Evolutionary conservation across 1,284 basidiomycete genomes (phyloP).

Genomic region (Gastroboletus turbinatus): DNA sequence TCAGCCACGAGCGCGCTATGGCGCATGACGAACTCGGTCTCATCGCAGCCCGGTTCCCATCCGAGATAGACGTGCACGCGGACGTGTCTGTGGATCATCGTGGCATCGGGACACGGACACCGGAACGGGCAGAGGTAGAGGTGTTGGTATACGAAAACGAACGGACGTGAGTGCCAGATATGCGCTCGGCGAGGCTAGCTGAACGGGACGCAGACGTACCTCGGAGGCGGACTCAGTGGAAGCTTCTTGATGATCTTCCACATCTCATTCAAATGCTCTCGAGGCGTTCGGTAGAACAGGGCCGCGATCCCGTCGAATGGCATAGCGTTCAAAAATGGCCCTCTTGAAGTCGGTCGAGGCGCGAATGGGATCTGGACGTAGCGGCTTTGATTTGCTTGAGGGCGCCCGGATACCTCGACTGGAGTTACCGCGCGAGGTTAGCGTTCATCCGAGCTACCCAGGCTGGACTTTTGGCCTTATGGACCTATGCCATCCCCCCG

Average conservation of each 20-base stretch:
- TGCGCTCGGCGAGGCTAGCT: too few species aligned
- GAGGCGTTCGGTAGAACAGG: slow-evolving; percentile 24
- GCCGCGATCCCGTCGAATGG: slow-evolving; percentile 17
- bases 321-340: slow-evolving; percentile 2
- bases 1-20: slow-evolving; percentile 29
- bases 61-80: slow-evolving; percentile 33
- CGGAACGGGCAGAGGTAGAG: neutral
- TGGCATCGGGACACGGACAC: too few species aligned
- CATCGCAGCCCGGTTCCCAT: slow-evolving; percentile 30
- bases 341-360: neutral
- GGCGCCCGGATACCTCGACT: neutral
- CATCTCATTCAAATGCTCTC: slow-evolving; percentile 32
- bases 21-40: slow-evolving; percentile 31
- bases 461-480: neutral
- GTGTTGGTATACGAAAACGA: neutral
- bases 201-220: slow-evolving; percentile 11
- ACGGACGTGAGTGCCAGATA: neutral
- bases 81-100: slow-evolving; percentile 24
- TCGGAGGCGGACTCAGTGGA: slow-evolving; percentile 19
- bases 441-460: neutral
- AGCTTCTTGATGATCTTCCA: slow-evolving; percentile 25
- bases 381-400: neutral
- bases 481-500: neutral
- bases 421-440: neutral
- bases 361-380: neutral